Percentiles rank a stretch among this genome's conserved stretches.
Conservation (phyloP, 345 rosid genomes). For the Psidium guajava region DNA sequence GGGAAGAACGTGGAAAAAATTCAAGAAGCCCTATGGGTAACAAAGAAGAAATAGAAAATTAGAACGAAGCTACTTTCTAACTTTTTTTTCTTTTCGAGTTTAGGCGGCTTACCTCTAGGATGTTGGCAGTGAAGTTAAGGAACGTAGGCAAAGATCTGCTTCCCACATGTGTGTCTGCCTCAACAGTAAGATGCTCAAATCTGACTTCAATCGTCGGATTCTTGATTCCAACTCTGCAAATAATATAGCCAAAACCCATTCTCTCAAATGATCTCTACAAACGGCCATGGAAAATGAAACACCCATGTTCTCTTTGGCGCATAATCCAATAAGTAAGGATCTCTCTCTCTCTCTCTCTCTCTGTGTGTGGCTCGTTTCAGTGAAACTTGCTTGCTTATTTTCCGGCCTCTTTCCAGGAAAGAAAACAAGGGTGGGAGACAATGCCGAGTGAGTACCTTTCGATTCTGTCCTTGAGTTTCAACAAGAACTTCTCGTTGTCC, state of each 20-base stretch:
- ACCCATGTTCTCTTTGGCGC: background rate
- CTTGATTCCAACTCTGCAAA: slow-evolving; percentile 36
- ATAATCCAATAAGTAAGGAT: background rate
- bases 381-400: background rate
- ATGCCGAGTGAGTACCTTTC: slow-evolving; percentile 13
- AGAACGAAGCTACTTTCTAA: background rate
- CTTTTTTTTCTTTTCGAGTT: background rate
- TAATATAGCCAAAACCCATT: background rate
- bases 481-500: slow-evolving; percentile 20
- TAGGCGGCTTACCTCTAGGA: slow-evolving; percentile 26
- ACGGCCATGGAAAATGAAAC: background rate
- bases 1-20: slow-evolving; percentile 19
- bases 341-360: background rate
- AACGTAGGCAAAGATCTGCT: slow-evolving; percentile 37
- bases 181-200: slow-evolving; percentile 31
- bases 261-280: background rate
- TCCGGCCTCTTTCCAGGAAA: background rate
- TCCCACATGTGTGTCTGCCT: slow-evolving; percentile 32
- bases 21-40: slow-evolving; percentile 12
- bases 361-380: background rate
- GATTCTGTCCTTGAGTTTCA: slow-evolving; percentile 21
- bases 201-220: slow-evolving; percentile 44
- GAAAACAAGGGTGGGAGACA: background rate
- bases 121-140: slow-evolving; percentile 14
- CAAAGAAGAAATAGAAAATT: background rate